Conservation (phyloP, 768 basidiomycete genomes). For the Xanthoconium purpureum region DNA sequence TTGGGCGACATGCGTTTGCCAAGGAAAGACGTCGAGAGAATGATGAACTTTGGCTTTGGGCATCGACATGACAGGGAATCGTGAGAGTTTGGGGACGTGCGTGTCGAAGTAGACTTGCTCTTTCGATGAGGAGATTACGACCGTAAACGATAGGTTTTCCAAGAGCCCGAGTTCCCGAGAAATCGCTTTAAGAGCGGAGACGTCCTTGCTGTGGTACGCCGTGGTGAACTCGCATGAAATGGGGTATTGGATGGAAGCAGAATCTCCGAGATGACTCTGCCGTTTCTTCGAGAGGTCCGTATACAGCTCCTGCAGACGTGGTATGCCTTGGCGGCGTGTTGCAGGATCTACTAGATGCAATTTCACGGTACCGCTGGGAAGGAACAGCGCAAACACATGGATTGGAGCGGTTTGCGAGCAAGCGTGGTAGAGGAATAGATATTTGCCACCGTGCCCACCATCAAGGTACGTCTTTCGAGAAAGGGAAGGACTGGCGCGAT, state of each 20-base stretch:
- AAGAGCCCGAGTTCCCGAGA: constrained; percentile 80
- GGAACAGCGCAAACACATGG: constrained; percentile 87
- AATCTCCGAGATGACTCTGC: constrained; percentile 37
- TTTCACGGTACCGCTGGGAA: constrained; percentile 64
- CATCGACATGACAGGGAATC: constrained; percentile 88
- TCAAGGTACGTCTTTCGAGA: constrained; percentile 71
- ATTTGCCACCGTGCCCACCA: constrained; percentile 65
- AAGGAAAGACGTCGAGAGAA: constrained; percentile 78
- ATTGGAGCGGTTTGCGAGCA: constrained; percentile 67
- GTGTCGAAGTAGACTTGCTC: constrained; percentile 81
- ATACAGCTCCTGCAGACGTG: constrained; percentile 75
- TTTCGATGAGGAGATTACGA: constrained; percentile 85
- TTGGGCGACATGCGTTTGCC: constrained; percentile 79
- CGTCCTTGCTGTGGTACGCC: constrained; percentile 76
- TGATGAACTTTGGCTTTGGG: constrained; percentile 73
- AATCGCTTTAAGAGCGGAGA: constrained; percentile 78
- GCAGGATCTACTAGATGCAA: constrained; percentile 91
- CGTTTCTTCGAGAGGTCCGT: constrained; percentile 55
- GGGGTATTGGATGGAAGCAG: constrained; percentile 62
- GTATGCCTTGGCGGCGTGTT: constrained; percentile 77
- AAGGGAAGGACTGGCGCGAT: constrained; percentile 54
- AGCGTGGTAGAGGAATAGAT: constrained; percentile 87
- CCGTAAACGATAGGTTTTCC: constrained; percentile 67
- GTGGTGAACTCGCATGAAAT: constrained; percentile 57
- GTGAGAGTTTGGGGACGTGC: constrained; percentile 62